These are phyloP conservation scores for Ceratopteris richardii DNA, from an alignment of 75 land plant genomes.

Conservation along the genomic window DNA sequence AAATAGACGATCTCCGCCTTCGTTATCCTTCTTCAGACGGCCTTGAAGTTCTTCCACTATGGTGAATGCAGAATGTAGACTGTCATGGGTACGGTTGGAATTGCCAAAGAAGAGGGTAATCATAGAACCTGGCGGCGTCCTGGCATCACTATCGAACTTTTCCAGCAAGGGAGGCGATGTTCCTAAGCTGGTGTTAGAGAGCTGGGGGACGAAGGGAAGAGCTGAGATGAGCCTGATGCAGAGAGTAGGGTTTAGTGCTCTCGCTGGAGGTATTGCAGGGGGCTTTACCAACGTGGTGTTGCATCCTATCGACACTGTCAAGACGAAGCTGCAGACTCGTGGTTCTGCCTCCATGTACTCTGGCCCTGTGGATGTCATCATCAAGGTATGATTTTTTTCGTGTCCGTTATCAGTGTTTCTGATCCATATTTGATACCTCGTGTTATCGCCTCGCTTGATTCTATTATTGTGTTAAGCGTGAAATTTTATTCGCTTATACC, in stretches of 20 bases:
- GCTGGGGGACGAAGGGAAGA: background rate
- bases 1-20: too few relatives aligned
- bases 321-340: constrained; percentile 33
- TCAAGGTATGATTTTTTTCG: constrained; percentile 15
- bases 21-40: too few relatives aligned
- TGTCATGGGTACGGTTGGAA: too few relatives aligned
- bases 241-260: constrained; percentile 26
- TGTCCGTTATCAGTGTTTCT: background rate
- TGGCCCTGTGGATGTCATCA: constrained; percentile 24
- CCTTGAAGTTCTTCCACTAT: too few relatives aligned
- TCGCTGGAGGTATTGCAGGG: constrained; percentile 39
- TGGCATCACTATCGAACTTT: background rate
- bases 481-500: too few relatives aligned
- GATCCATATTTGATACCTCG: too few relatives aligned
- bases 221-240: constrained; percentile 17
- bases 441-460: too few relatives aligned
- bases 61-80: too few relatives aligned
- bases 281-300: constrained; percentile 29
- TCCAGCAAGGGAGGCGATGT: background rate
- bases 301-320: constrained; percentile 34
- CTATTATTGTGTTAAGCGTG: too few relatives aligned
- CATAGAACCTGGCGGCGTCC: too few relatives aligned
- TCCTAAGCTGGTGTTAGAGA: background rate
- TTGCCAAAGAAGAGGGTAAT: too few relatives aligned
- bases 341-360: constrained; percentile 25